Conservation (phyloP, 352 stramenopile species). For the Pilasporangium apinafurcum region DNA sequence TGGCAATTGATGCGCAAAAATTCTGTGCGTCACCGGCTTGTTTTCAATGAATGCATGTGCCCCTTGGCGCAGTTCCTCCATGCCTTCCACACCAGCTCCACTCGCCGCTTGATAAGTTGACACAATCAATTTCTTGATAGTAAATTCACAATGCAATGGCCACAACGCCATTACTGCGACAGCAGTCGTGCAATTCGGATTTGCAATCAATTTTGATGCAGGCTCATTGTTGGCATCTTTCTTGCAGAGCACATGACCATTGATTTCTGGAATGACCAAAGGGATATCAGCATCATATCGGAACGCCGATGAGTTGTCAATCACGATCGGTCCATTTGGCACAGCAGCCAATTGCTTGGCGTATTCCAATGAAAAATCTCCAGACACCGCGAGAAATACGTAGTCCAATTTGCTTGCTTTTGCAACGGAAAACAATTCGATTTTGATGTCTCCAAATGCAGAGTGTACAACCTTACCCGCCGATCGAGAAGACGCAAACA, state of each 20-base stretch:
- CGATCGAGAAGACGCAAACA: conserved; percentile 93
- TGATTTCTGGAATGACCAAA: conserved; percentile 95
- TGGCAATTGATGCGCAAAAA: conserved; percentile 96
- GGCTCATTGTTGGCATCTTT: conserved; percentile 26
- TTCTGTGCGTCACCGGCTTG: conserved; percentile 78
- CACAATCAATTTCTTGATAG: conserved; percentile 94
- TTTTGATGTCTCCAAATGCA: conserved; percentile 89
- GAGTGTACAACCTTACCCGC: conserved; percentile 89
- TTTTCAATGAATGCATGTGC: conserved; percentile 68
- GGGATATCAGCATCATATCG: conserved; percentile 88
- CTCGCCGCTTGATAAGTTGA: conserved; percentile 94
- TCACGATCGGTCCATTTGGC: conserved; percentile 89
- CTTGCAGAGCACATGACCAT: conserved; percentile 77
- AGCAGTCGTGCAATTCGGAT: conserved; percentile 98
- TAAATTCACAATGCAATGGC: conserved; percentile 95
- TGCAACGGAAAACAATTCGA: conserved; percentile 94
- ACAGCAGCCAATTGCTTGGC: conserved; percentile 85
- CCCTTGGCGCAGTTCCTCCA: conserved; percentile 94
- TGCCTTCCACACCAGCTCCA: conserved; percentile 88
- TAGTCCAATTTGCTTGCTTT: conserved; percentile 92
- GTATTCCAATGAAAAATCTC: conserved; percentile 96
- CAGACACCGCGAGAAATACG: conserved; percentile 96
- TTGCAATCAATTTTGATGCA: conserved; percentile 93
- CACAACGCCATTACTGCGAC: conserved; percentile 97
- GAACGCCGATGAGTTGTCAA: conserved; percentile 98